Evolutionary conservation across 352 stramenopile species (phyloP), one percentile per base, ranked within the genome.

Genomic region (Phytophthora capsici): DNA sequence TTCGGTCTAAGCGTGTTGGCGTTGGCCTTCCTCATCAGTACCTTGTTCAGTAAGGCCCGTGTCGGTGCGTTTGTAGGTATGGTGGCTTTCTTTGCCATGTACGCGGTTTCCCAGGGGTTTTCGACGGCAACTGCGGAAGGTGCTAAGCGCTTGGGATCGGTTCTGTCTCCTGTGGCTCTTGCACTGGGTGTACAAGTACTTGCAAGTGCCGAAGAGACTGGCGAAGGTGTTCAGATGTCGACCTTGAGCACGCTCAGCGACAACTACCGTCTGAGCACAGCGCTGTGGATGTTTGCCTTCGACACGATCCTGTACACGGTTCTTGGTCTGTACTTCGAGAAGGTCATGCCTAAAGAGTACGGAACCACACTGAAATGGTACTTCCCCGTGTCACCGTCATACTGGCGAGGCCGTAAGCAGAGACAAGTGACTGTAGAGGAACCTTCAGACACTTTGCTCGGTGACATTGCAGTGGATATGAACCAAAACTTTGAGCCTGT

Each of bases 271-370:
- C 68, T 89, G 44, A 76, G 49, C 10, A 78, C 72, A 0, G 60
- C 75, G 1, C 40, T 98, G 2, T 49, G 43, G 28, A 86, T 97
- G 62, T 81, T 98, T 40, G 44, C 88, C 0, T n/a, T 97, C 3
- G 94, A 98, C 47, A 74, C 83, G 3, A 40, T 97, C n/a, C 36
- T 98, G 10, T 98, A 98, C 75, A 91, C 81, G 19, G 5, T 97
- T 3, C 57, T 98, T 0, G 94, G 84, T 0, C 63, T 88, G 51
- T 98, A 98, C 67, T 78, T 98, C 10, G 90, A 96, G 23, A 80
- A 91, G 52, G 89, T 97, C 9, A 72, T 98, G n/a, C 95, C 95
- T 0, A 94, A 88, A 51, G 85, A 96, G 59, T 98, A 94, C 57
- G 94, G 94, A 2, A 91, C 87, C 23, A 66, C 75, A 0, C 64